phyloP scores from a whole-genome alignment of 2,329 filamentous ascomycete genomes.

The Huntiella omanensis region DNA sequence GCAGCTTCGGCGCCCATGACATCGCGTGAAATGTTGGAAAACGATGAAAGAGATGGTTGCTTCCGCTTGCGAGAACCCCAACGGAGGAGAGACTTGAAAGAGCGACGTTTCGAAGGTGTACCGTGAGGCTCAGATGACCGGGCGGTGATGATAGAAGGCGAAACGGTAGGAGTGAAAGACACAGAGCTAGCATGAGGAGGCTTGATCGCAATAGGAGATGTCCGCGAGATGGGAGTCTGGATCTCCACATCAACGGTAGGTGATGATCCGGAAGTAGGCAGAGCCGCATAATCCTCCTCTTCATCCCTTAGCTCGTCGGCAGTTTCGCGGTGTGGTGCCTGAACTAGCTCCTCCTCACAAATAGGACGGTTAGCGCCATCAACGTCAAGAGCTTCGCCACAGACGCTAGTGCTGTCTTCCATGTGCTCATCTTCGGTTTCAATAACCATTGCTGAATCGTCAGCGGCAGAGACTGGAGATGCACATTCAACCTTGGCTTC shows the following conservation, averaged over 20 bases:
- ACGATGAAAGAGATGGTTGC: constrained; percentile 13
- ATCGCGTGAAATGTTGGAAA: constrained; percentile 17
- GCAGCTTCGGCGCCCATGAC: constrained; percentile 19
- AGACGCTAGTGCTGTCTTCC: not conserved
- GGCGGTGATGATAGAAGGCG: constrained; percentile 5
- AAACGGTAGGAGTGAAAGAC: constrained; percentile 10
- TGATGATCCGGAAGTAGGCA: too few species aligned
- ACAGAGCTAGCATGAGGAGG: constrained; percentile 10
- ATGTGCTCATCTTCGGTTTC: not conserved
- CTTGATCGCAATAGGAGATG: not conserved
- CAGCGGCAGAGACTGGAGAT: not conserved
- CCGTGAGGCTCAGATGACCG: constrained; percentile 4
- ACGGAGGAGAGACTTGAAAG: constrained; percentile 10
- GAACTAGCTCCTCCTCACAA: not conserved
- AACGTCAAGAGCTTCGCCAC: not conserved
- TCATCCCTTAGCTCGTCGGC: too few species aligned
- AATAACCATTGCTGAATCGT: not conserved
- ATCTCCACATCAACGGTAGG: too few species aligned
- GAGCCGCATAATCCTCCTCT: too few species aligned
- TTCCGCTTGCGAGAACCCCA: constrained; percentile 15
- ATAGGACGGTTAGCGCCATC: not conserved
- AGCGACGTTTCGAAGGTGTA: constrained; percentile 6
- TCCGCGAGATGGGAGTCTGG: too few species aligned
- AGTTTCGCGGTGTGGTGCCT: too few species aligned
- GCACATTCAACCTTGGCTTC: not conserved